Conservation (phyloP, 1,284 basidiomycete genomes). For the Cutaneotrichosporon dermatis region DNA sequence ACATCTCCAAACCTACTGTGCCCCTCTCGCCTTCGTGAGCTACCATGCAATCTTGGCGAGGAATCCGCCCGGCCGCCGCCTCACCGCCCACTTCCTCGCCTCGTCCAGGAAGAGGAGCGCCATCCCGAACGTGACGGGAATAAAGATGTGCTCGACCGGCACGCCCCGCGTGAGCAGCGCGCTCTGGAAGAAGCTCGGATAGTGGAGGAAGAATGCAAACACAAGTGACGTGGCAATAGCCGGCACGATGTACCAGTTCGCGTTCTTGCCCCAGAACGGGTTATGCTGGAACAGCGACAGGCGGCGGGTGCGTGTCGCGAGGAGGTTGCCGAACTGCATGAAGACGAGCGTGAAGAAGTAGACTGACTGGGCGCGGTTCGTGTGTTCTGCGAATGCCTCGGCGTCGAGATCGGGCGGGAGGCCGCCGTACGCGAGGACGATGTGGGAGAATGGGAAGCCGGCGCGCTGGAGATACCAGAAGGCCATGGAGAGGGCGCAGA, state of each 20-base stretch:
- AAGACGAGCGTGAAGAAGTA: slow-evolving; percentile 62
- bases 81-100: slow-evolving; percentile 47
- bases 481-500: slow-evolving; percentile 54
- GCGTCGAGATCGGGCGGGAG: slow-evolving; percentile 42
- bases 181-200: slow-evolving; percentile 57
- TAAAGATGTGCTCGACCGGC: slow-evolving; percentile 54
- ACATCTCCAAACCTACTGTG: too few species aligned
- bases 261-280: slow-evolving; percentile 39
- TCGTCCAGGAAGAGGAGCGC: slow-evolving; percentile 48
- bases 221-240: slow-evolving; percentile 53
- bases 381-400: slow-evolving; percentile 48
- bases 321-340: slow-evolving; percentile 63
- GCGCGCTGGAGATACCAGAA: slow-evolving; percentile 54
- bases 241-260: slow-evolving; percentile 53
- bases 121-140: slow-evolving; percentile 51
- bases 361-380: slow-evolving; percentile 53
- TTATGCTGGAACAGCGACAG: slow-evolving; percentile 54
- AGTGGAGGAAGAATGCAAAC: slow-evolving; percentile 57
- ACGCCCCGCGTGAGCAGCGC: slow-evolving; percentile 57
- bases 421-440: slow-evolving; percentile 56
- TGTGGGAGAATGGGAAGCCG: slow-evolving; percentile 57
- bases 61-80: slow-evolving; percentile 45
- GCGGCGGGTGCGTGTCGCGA: slow-evolving; percentile 55
- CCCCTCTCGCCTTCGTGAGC: too few species aligned
- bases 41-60: slow-evolving; percentile 51